Conservation (phyloP, 805 yeast species). For the Candida ovalis region DNA sequence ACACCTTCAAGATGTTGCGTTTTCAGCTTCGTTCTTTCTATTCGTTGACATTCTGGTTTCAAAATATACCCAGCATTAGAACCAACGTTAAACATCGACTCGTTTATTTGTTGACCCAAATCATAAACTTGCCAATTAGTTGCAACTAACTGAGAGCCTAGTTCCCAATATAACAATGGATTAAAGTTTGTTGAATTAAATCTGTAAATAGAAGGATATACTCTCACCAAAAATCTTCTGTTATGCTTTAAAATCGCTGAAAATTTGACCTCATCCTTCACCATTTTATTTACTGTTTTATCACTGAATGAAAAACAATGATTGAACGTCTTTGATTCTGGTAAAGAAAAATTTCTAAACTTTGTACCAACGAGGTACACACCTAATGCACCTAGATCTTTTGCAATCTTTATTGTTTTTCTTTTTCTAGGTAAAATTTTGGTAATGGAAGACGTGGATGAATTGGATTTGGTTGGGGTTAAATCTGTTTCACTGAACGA, state of each 20-base stretch:
- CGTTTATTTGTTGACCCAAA: constrained; percentile 81
- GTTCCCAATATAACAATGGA: constrained; percentile 76
- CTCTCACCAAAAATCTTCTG: constrained; percentile 66
- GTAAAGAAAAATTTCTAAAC: constrained; percentile 77
- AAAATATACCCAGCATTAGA: constrained; percentile 69
- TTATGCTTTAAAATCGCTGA: constrained; percentile 73
- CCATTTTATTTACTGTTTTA: constrained; percentile 56
- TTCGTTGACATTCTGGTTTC: constrained; percentile 49
- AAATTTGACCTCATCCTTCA: constrained; percentile 54
- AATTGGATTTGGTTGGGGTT: not conserved
- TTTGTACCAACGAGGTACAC: constrained; percentile 72
- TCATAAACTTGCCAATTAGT: constrained; percentile 96
- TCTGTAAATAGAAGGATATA: constrained; percentile 81
- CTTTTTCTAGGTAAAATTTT: constrained; percentile 20
- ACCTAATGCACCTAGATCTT: constrained; percentile 57
- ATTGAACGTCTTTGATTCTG: constrained; percentile 74
- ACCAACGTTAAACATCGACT: constrained; percentile 68
- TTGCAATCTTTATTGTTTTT: constrained; percentile 27
- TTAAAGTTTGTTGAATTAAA: constrained; percentile 76
- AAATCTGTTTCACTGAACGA: constrained; percentile 29
- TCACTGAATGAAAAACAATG: constrained; percentile 90
- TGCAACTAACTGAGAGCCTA: constrained; percentile 93
- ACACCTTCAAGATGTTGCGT: constrained; percentile 18
- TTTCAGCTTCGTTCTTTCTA: constrained; percentile 15
- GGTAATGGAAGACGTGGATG: constrained; percentile 14